Base-by-base conservation (phyloP, 768 basidiomycete genomes). In the Tricholoma flavovirens region DNA sequence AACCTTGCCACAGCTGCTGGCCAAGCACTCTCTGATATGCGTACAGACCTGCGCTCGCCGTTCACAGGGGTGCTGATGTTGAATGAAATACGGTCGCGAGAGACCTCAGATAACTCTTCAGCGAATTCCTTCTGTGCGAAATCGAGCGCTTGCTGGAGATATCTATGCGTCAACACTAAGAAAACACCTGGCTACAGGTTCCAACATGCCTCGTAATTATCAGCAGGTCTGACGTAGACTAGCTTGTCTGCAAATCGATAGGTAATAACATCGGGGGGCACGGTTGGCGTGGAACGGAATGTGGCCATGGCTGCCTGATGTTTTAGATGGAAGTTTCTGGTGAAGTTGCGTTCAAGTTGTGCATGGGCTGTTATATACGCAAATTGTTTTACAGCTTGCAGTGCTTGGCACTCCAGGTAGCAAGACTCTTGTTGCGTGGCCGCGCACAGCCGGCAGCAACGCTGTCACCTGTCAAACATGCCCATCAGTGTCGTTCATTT, bases 21-120 rank as follows among this genome's bases (percentile, higher is more conserved):
- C 83, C 83, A 85, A 33, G 75, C 83, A 33, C 67, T 75, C 43
- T 70, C 78, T 36, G 74, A 84, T 62, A 82, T 85, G 54, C 74
- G 75, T 36, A 79, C 79, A 22, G 63, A 67, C 48, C 72, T 64
- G 55, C 65, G 55, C 49, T 69, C 58, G 0, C 70, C 68, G 9
- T 71, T 67, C 26, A 73, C 63, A 1, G 68, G 60, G 4, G 73
- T 70, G 21, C 61, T 64, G 14, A 79, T 63, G 29, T 70, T 72
- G 59, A 85, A 79, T 4, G 73, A 68, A 5, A 85, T 75, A 1
- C 74, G 72, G 1, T 75, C 66, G 29, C 76, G 70, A 0, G 72
- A 61, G 6, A 77, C 57, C 6, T 64, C 55, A 6, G 60, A 63
- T 24, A 84, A 76, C 33, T 73, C 71, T 9, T 71, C 69, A 1